Evolutionary conservation across 129 eudicot genomes (phyloP).

Genomic region (Heracleum sosnowskyi): DNA sequence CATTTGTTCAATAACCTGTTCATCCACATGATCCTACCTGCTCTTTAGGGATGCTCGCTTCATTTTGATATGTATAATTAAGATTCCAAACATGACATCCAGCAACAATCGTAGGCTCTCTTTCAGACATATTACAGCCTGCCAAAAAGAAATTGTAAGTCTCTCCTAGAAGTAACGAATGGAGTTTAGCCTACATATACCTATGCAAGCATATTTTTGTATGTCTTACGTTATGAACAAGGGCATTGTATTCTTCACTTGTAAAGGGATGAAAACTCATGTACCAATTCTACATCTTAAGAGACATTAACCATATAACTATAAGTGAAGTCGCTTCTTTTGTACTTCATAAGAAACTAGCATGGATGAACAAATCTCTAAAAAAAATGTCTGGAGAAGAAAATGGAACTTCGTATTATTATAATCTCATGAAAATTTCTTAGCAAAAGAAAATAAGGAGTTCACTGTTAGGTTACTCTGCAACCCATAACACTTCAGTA

Average conservation of each 20-base stretch:
- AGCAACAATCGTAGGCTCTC: conserved; percentile 37
- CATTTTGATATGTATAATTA: conserved; percentile 36
- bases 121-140: conserved; percentile 50
- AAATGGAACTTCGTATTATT: not conserved
- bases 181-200: not conserved
- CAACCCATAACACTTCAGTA: not conserved
- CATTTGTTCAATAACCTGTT: not conserved
- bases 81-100: conserved; percentile 50
- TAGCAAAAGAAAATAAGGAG: conserved; percentile 1
- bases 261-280: not conserved
- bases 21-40: conserved; percentile 38
- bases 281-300: not conserved
- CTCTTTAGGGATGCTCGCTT: conserved; percentile 27
- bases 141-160: conserved; percentile 4
- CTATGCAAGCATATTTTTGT: not conserved
- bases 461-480: not conserved
- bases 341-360: not conserved
- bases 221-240: not conserved
- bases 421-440: not conserved
- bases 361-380: not conserved
- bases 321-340: not conserved
- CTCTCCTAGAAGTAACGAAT: not conserved
- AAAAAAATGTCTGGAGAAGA: not conserved
- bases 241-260: not conserved
- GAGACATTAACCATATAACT: not conserved